Conservation (phyloP, 768 basidiomycete genomes). For the Fistulinella prunicolor region DNA sequence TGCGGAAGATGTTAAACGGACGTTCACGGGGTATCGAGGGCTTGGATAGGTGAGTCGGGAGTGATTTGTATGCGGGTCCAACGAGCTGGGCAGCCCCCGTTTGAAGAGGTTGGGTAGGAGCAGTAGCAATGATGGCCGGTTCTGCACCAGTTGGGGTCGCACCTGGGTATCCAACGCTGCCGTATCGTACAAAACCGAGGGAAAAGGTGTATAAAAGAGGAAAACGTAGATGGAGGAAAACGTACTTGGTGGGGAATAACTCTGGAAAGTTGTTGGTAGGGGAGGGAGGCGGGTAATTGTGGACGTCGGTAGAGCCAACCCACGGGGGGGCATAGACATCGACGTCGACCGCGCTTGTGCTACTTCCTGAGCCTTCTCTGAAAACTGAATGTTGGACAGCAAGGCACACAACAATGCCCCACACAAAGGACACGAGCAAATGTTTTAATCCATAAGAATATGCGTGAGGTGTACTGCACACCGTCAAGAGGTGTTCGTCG, state of each 20-base stretch:
- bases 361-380: conserved; percentile 12
- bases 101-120: conserved; percentile 76
- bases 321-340: conserved; percentile 55
- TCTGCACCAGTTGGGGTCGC: conserved; percentile 79
- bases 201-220: background rate
- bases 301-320: conserved; percentile 68
- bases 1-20: conserved; percentile 72
- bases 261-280: conserved; percentile 74
- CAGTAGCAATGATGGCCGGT: conserved; percentile 67
- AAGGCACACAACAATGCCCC: conserved; percentile 51
- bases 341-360: conserved; percentile 10
- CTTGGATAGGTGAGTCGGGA: conserved; percentile 17
- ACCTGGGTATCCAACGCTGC: conserved; percentile 68
- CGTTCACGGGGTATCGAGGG: too few species aligned
- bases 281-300: conserved; percentile 67
- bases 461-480: conserved; percentile 15
- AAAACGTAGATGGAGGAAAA: too few species aligned
- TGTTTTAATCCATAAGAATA: conserved; percentile 28
- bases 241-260: conserved; percentile 64
- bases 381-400: conserved; percentile 44
- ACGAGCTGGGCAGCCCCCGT: conserved; percentile 66
- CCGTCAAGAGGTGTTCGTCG: too few species aligned
- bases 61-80: conserved; percentile 34
- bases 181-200: too few species aligned
- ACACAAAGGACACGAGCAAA: conserved; percentile 37